These are phyloP conservation scores for Fusarium sp. DNA, from an alignment of 2,329 filamentous ascomycete species.

Conservation along the genomic window DNA sequence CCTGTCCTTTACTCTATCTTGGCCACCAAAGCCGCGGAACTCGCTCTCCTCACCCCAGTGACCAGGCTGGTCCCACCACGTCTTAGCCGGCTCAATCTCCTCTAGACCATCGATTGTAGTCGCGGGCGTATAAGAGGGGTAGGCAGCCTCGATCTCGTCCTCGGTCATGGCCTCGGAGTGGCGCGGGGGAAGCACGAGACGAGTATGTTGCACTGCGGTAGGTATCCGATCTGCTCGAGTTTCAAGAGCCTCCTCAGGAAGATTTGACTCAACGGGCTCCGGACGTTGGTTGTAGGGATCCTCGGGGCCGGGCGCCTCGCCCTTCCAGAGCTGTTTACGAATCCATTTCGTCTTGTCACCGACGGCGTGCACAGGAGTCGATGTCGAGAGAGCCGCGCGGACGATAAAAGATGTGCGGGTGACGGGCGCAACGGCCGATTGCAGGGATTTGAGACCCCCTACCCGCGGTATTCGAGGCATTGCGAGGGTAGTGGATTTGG, in stretches of 20 bases:
- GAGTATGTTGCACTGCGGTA: constrained; percentile 41
- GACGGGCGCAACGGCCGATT: constrained; percentile 38
- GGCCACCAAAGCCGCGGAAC: constrained; percentile 56
- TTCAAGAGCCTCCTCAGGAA: constrained; percentile 46
- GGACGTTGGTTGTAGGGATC: constrained; percentile 52
- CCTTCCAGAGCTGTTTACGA: constrained; percentile 53
- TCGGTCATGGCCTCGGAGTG: constrained; percentile 48
- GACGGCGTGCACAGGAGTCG: constrained; percentile 39
- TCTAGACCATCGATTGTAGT: constrained; percentile 56
- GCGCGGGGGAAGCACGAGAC: constrained; percentile 47
- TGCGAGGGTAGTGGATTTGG: constrained; percentile 25
- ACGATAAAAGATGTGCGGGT: constrained; percentile 43
- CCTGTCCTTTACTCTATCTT: constrained; percentile 53
- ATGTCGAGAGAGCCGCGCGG: constrained; percentile 49
- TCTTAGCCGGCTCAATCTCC: constrained; percentile 56
- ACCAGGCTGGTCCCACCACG: constrained; percentile 64
- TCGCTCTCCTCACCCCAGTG: constrained; percentile 60
- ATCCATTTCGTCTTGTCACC: constrained; percentile 51
- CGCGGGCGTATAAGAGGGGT: constrained; percentile 59
- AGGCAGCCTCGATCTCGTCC: constrained; percentile 44
- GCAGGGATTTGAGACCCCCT: constrained; percentile 48
- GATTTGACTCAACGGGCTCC: constrained; percentile 42
- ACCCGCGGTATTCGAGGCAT: constrained; percentile 57
- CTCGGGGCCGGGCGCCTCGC: constrained; percentile 50
- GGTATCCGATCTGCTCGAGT: constrained; percentile 40